Evolutionary conservation across 139 green algal genomes (phyloP), one percentile per base, ranked within the genome.

Genomic region (Deuterostichococcus epilithicus): DNA sequence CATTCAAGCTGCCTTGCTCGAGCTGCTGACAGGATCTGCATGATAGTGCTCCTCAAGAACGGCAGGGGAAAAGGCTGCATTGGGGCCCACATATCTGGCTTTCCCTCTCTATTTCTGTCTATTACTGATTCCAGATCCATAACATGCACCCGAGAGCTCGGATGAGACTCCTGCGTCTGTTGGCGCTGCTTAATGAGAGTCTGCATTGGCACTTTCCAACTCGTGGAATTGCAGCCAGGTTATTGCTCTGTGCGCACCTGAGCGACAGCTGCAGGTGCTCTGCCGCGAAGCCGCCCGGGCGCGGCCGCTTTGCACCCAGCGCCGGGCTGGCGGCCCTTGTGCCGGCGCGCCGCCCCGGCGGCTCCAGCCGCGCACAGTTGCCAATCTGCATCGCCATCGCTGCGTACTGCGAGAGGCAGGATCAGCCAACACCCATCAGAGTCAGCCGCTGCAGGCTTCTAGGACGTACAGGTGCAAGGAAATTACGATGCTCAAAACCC

Each of bases 341-440:
- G 52, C 10, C 52, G 52, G 52, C 52, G 3, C 52, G 10, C 13
- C 86, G 77, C 3, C 76, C 34, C 1, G 86, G 84, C 25, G 86
- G 72, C 70, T 90, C 76, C 6, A 80, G 79, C 20, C 78, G 70
- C 67, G 84, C 79, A 23, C 86, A 74, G 26, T 74, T 88, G 76
- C 78, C 70, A 38, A 91, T 90, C 75, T 85, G 79, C 8, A 76
- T 81, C 20, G 86, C 86, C 60, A 86, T 52, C 15, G 83, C 76
- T 2, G 85, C 86, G 33, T 91, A 91, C 75, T 81, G 77, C 66
- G 70, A 0, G 59, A 15, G 20, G 32, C 68, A 59, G 44, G 18
- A 32, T 25, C 28, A 13, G 28, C 28, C 65, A 72, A 39, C 28
- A 72, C n/a, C 15, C 15, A 38, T 22, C 26, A 32, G 66, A 15